These are phyloP conservation scores for Tremella fuciformis DNA, from an alignment of 768 basidiomycete species.

Conservation along the genomic window DNA sequence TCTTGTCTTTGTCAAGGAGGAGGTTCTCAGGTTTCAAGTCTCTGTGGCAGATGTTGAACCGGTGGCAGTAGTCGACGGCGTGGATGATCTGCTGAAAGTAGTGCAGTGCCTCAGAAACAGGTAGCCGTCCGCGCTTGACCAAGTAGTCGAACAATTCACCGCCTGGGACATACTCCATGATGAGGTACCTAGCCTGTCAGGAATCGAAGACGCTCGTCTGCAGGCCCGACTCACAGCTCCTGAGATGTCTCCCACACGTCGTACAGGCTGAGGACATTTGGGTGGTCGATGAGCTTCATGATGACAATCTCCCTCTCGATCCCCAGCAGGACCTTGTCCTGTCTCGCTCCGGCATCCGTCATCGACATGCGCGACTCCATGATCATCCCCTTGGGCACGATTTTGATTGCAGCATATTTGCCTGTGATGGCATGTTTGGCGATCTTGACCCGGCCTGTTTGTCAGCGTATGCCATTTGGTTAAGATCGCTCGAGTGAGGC, in stretches of 20 bases:
- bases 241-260: constrained; percentile 95
- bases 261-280: constrained; percentile 88
- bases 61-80: constrained; percentile 87
- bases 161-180: constrained; percentile 90
- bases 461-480: background rate
- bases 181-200: constrained; percentile 57
- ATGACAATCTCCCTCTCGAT: constrained; percentile 93
- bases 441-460: constrained; percentile 78
- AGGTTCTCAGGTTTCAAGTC: constrained; percentile 95
- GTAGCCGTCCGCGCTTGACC: constrained; percentile 70
- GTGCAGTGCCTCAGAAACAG: constrained; percentile 67
- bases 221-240: constrained; percentile 62
- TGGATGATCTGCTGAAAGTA: constrained; percentile 93
- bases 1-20: constrained; percentile 73
- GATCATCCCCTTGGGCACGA: constrained; percentile 72
- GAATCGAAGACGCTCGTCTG: background rate
- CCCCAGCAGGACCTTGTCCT: constrained; percentile 72
- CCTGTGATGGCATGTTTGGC: constrained; percentile 84
- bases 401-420: constrained; percentile 90
- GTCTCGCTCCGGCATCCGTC: constrained; percentile 66
- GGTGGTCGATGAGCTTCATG: constrained; percentile 95
- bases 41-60: constrained; percentile 90
- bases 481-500: constrained; percentile 1
- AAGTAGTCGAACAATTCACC: constrained; percentile 94
- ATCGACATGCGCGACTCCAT: constrained; percentile 67